Percentiles rank a stretch among this genome's conserved stretches.
These are phyloP conservation scores for Coniochaeta sp. DNA, from an alignment of 2,329 filamentous ascomycete species.

Conservation along the genomic window DNA sequence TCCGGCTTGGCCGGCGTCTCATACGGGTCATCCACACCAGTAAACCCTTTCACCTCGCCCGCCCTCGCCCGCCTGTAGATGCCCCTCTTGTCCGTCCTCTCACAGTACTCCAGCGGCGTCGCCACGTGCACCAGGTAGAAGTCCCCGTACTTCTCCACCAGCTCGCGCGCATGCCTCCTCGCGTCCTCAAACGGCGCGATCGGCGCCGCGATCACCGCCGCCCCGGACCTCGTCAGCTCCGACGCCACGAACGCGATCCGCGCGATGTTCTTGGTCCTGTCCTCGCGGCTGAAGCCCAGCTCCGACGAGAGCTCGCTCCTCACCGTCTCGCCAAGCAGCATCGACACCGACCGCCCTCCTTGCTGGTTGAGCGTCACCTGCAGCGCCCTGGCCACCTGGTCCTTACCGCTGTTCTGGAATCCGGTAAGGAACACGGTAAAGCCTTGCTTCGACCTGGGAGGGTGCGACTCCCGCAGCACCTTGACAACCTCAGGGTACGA, in stretches of 20 bases:
- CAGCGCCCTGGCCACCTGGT: conserved; percentile 88
- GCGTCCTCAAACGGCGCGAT: conserved; percentile 87
- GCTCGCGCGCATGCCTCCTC: conserved; percentile 69
- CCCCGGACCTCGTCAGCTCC: conserved; percentile 86
- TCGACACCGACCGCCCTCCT: conserved; percentile 86
- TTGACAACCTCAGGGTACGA: conserved; percentile 98
- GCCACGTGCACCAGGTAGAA: conserved; percentile 96
- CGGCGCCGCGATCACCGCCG: conserved; percentile 91
- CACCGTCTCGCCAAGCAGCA: conserved; percentile 93
- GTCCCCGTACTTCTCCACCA: conserved; percentile 78
- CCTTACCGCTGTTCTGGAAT: conserved; percentile 95
- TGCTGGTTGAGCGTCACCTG: conserved; percentile 98
- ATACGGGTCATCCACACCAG: conserved; percentile 95
- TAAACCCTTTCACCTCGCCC: conserved; percentile 97
- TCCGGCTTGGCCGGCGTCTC: conserved; percentile 77
- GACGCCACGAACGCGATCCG: conserved; percentile 95
- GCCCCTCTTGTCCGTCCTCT: conserved; percentile 90
- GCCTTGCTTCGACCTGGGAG: conserved; percentile 80
- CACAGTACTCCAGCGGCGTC: conserved; percentile 83
- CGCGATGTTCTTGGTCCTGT: conserved; percentile 89
- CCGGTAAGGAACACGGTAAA: conserved; percentile 98
- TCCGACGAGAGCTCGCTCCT: conserved; percentile 88
- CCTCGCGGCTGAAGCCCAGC: conserved; percentile 87
- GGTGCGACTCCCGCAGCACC: conserved; percentile 94
- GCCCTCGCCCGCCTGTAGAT: conserved; percentile 77